These are phyloP conservation scores for Aegilops umbellulata DNA, from an alignment of 176 grass and related monocot genomes.

Conservation along the genomic window DNA sequence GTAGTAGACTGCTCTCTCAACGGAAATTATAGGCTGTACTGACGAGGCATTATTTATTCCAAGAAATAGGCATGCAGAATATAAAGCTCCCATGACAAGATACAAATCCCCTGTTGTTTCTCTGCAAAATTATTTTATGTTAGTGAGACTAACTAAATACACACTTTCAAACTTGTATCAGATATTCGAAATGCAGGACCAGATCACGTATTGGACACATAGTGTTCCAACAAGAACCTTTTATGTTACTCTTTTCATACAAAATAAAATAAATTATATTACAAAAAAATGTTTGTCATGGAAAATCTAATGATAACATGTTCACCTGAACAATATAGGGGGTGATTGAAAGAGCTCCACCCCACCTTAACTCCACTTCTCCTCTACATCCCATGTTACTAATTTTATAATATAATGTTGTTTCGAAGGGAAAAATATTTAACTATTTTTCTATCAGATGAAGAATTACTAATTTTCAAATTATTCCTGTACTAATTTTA, in stretches of 20 bases:
- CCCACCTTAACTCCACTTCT: not conserved
- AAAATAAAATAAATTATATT: not conserved
- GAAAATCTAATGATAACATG: not conserved
- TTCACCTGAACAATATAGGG: not conserved
- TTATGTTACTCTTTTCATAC: not conserved
- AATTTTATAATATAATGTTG: not conserved
- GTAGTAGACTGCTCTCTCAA: constrained; percentile 75
- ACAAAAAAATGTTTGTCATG: not conserved
- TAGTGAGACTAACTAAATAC: not conserved
- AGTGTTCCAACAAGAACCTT: not conserved
- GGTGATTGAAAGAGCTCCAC: not conserved
- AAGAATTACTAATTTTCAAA: not conserved
- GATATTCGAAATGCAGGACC: too few species aligned
- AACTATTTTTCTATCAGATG: not conserved
- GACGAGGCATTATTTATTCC: constrained; percentile 68
- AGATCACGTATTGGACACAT: not conserved
- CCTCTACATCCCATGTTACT: not conserved
- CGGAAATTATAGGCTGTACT: constrained; percentile 66
- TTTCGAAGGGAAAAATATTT: not conserved
- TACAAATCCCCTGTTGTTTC: constrained; percentile 54
- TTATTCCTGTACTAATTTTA: not conserved
- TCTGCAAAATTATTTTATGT: constrained; percentile 32
- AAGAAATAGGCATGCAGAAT: constrained; percentile 66
- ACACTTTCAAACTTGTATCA: not conserved
- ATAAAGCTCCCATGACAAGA: constrained; percentile 68